Conservation (phyloP, 306 rosid species). For the Luffa aegyptiaca region DNA sequence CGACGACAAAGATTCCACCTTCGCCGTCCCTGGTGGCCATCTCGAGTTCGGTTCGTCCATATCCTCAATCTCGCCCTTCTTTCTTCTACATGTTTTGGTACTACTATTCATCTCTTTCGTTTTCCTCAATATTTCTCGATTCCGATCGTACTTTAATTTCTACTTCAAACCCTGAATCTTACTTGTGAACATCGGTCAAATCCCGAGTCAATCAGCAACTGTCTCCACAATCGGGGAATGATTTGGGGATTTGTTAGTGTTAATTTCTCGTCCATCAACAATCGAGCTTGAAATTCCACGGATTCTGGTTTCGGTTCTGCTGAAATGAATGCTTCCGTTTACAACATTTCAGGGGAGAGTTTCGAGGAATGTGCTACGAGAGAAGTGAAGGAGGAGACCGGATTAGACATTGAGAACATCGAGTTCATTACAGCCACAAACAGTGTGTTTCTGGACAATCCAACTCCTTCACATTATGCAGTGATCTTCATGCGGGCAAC, state of each 20-base stretch:
- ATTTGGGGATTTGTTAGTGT: neutral
- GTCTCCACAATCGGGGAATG: neutral
- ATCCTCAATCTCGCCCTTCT: too few relatives aligned
- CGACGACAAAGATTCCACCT: neutral
- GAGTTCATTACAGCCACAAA: slow-evolving; percentile 35
- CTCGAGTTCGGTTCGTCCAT: slow-evolving; percentile 10
- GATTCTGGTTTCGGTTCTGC: too few relatives aligned
- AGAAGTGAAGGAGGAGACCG: slow-evolving; percentile 53
- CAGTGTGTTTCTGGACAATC: slow-evolving; percentile 26
- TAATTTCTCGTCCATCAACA: neutral
- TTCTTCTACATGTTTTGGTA: neutral
- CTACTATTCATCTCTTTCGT: too few relatives aligned
- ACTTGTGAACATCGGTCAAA: neutral
- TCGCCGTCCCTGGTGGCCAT: slow-evolving; percentile 8
- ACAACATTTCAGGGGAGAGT: slow-evolving; percentile 35
- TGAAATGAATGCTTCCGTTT: neutral
- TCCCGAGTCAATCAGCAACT: neutral
- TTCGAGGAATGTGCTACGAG: slow-evolving; percentile 43
- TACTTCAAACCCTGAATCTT: neutral
- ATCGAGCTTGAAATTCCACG: neutral
- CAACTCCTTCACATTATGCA: slow-evolving; percentile 35
- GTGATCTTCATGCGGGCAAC: slow-evolving; percentile 35
- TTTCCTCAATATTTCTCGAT: neutral
- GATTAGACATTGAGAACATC: slow-evolving; percentile 17
- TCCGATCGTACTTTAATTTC: neutral